Percentiles rank a stretch among this genome's conserved stretches.
phyloP scores from a whole-genome alignment of 371 early-diverging fungal genomes.

The Rhizopus sp. region DNA sequence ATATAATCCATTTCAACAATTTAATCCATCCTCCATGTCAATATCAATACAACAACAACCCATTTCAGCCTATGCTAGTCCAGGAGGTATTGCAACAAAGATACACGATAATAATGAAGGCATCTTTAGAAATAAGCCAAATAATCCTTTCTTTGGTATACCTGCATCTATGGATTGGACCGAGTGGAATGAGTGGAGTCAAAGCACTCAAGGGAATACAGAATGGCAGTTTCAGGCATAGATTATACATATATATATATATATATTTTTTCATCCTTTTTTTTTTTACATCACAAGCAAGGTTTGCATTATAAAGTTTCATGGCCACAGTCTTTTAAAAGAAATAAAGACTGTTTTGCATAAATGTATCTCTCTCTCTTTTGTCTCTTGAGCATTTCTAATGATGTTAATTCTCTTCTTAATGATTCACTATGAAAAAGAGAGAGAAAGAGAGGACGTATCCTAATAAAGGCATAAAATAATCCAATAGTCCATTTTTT shows the following conservation, averaged over 20 bases:
- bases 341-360: too few species aligned
- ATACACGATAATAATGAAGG: slow-evolving; percentile 19
- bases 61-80: slow-evolving; percentile 8
- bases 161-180: slow-evolving; percentile 51
- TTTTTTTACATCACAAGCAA: too few species aligned
- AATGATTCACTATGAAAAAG: too few species aligned
- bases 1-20: slow-evolving; percentile 3
- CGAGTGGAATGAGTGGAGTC: slow-evolving; percentile 48
- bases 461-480: too few species aligned
- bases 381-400: too few species aligned
- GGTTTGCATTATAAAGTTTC: too few species aligned
- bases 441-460: too few species aligned
- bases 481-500: too few species aligned
- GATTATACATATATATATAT: not conserved
- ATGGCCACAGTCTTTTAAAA: too few species aligned
- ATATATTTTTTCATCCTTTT: too few species aligned
- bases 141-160: slow-evolving; percentile 48
- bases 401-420: too few species aligned
- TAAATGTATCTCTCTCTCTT: too few species aligned
- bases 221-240: slow-evolving; percentile 17
- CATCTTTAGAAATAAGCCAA: slow-evolving; percentile 42
- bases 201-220: slow-evolving; percentile 29
- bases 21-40: slow-evolving; percentile 1
- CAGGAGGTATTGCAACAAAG: not conserved
- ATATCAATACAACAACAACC: slow-evolving; percentile 10